These are phyloP conservation scores for Aspergillus ochraceus DNA, from an alignment of 2,329 filamentous ascomycete genomes.

Conservation along the genomic window DNA sequence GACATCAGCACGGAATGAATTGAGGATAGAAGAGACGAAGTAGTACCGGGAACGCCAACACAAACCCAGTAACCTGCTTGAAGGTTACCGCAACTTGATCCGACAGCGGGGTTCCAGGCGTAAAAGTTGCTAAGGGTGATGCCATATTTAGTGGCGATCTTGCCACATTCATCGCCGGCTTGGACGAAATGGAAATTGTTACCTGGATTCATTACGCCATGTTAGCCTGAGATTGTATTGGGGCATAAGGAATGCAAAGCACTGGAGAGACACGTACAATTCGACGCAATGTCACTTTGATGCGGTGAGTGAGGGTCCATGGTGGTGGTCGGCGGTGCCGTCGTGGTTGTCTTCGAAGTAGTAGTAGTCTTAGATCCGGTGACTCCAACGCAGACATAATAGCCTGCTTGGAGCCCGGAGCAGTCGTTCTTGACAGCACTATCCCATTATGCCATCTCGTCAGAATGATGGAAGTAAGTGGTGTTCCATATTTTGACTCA, in stretches of 20 bases:
- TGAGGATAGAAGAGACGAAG: no score
- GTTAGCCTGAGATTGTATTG: no score
- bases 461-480: not conserved
- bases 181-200: conserved; percentile 1
- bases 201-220: not conserved
- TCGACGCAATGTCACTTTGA: not conserved
- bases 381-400: conserved; percentile 7
- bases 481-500: not conserved
- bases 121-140: conserved; percentile 6
- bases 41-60: not conserved
- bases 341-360: not conserved
- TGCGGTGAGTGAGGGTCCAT: not conserved
- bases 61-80: conserved; percentile 2
- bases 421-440: conserved; percentile 3
- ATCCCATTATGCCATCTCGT: not conserved
- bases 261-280: not conserved
- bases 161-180: conserved; percentile 2
- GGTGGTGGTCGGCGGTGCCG: not conserved
- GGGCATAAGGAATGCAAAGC: not conserved
- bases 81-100: conserved; percentile 1
- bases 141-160: not conserved
- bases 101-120: conserved; percentile 7
- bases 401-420: conserved; percentile 2
- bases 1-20: no score
- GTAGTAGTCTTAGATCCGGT: not conserved